Base-by-base conservation (phyloP, 169 alveolate species). In the Plasmodium reichenowi region DNA sequence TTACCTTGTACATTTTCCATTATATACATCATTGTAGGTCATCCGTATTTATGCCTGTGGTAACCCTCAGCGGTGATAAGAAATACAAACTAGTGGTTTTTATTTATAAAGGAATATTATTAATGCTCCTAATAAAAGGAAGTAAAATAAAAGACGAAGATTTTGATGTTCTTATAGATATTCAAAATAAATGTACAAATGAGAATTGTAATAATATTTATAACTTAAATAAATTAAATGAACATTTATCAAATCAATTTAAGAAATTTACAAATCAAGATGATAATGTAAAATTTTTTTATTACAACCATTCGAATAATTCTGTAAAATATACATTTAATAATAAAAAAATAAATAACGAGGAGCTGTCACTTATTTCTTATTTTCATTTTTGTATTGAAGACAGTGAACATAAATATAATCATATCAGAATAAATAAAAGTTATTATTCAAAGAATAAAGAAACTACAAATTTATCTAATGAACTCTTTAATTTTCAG, bases 61-160 rank as follows among this genome's bases (percentile, higher is more conserved):
- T 80, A 22, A 80, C 83, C 9, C 38, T 80, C n/a, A 47, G 73
- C 3, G 60, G 56, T 17, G 72, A 80, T 13, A 80, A 80, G 20
- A 80, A 80, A 43, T 29, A 80, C 72, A 80, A 80, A 68, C 66
- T 80, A 4, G 72, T 80, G 3, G 90, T 66, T 54, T 80, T 67
- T 62, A 59, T 80, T 54, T 80, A 32, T 45, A 80, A 62, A n/a
- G 90, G 83, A 17, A 80, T 80, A 17, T 29, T 80, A 12, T 17
- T 80, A 13, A 45, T 80, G 26, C 45, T 80, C 60, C 62, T 80
- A 24, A 67, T 80, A 17, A 80, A 80, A 48, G 90, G 90, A 9
- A 67, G 76, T 24, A 66, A 67, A 56, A 56, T 80, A 43, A 80
- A 68, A 48, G 90, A 80, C 58, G 90, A 80, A 68, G 90, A 80